Evolutionary conservation across 1,284 basidiomycete genomes (phyloP), one percentile per base, ranked within the genome.

Genomic region (Apiotrichum montevideense): DNA sequence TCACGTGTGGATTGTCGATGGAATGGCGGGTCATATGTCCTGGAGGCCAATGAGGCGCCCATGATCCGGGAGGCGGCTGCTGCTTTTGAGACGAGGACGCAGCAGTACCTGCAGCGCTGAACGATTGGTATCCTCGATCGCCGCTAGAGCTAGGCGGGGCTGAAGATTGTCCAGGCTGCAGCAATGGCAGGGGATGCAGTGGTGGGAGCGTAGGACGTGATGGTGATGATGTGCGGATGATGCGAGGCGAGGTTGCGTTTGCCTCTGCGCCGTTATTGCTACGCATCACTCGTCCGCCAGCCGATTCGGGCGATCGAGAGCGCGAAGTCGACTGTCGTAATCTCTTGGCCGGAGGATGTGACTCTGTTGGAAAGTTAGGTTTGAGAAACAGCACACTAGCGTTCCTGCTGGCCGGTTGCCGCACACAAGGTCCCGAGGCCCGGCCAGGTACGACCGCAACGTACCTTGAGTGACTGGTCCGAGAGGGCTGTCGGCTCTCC

Each of bases 201-300:
- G 57, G 55, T 7, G 60, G 60, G 10, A 62, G 46, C 2, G 52
- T 46, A 3, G 57, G 54, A 3, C 60, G 52, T 5, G 55, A 48
- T 13, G 60, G 60, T 4, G 60, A 62, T 4, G 59, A 50, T 5
- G 51, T 42, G 42, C 59, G 56, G 21, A 61, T 61, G 46, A 61
- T 48, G 21, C 59, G 56, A 1, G 59, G 59, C 0, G 59, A 61
- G 47, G 51, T 57, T 32, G 34, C 54, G 43, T 43, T 55, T 1
- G 42, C n/a, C n/a, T 49, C 35, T 6, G 15, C 21, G 46, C 35
- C 35, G 35, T 29, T 13, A 9, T 50, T 15, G 6, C 34, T 51
- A 9, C 50, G 50, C 48, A 41, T 50, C 14, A 41, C 33, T 7
- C 42, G 45, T 43, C 39, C 42, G 41, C 46, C 34, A 11, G 54